Evolutionary conservation across 2,329 filamentous ascomycete genomes (phyloP), one percentile per base, ranked within the genome.

Genomic region (Bipolaris gigantea): DNA sequence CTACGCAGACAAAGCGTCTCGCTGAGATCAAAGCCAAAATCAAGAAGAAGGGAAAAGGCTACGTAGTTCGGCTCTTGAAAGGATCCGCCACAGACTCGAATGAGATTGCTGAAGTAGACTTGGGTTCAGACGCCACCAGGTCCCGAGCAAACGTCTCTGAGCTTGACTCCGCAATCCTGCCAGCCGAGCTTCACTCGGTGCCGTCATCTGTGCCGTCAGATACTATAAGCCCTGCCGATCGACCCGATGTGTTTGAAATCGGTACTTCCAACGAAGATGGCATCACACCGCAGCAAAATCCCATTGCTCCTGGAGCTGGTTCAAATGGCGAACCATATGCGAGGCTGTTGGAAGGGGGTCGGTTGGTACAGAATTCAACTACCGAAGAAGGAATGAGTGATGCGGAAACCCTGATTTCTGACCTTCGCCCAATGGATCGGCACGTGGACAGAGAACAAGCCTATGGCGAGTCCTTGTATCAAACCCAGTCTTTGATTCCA

Each of bases 41-140:
- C 34, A 70, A 70, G 58, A 71, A 69, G 57, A 71, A 64, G 36
- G 67, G 65, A n/a, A 70, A 64, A 27, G 69, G 69, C 0, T 70
- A 71, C 38, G 65, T 72, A 4, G 64, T 72, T 15, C 52, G 69
- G 16, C 56, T 72, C 4, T 48, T 71, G 18, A 70, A 70, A 35
- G 65, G 66, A 2, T 65, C 67, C 4, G 63, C 46, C 18, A 27
- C 60, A 3, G 66, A 70, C 10, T 50, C 52, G 2, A 59, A 65
- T 40, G 64, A 71, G 36, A 63, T 71, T 34, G 66, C 63, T 3
- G 68, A 71, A 41, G 65, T 71, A 0, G 62, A 69, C 18, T 34
- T 71, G 27, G 65, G 63, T 5, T 53, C 61, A 19, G 50, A 53
- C 10, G 3, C 30, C 10, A 32, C 42, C 23, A 42, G n/a, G 27